Conservation (phyloP, 2,329 filamentous ascomycete species). For the Emericellopsis cladophorae region DNA sequence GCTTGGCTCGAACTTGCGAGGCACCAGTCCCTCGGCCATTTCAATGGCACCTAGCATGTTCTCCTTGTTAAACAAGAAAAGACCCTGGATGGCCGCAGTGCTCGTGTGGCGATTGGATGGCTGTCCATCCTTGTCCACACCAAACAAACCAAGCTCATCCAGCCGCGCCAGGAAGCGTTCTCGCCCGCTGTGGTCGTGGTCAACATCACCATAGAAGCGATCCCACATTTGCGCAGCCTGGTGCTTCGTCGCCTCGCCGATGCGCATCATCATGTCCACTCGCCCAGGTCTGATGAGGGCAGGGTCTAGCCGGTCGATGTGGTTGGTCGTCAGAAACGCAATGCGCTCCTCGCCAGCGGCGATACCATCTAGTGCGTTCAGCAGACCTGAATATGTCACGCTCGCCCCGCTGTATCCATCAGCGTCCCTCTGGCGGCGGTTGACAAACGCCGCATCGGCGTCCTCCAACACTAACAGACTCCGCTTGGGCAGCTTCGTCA, state of each 20-base stretch:
- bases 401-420: constrained; percentile 81
- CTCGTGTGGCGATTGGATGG: constrained; percentile 49
- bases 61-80: constrained; percentile 93
- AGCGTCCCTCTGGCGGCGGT: constrained; percentile 60
- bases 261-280: constrained; percentile 83
- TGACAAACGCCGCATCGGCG: constrained; percentile 81
- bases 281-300: constrained; percentile 83
- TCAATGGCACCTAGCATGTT: constrained; percentile 76
- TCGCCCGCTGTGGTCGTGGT: constrained; percentile 48
- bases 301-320: constrained; percentile 78
- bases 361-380: constrained; percentile 83
- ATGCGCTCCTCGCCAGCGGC: constrained; percentile 90
- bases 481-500: constrained; percentile 73
- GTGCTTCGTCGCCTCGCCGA: constrained; percentile 76
- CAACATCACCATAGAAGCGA: constrained; percentile 82
- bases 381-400: constrained; percentile 84
- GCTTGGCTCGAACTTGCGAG: constrained; percentile 39
- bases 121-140: constrained; percentile 35
- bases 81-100: constrained; percentile 81
- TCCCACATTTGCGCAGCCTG: constrained; percentile 87
- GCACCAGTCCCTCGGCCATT: constrained; percentile 59
- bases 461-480: constrained; percentile 81
- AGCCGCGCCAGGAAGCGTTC: constrained; percentile 60
- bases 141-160: constrained; percentile 57
- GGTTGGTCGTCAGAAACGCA: constrained; percentile 88